Conservation (phyloP, 2,329 filamentous ascomycete genomes). For the Diaporthe sp. region DNA sequence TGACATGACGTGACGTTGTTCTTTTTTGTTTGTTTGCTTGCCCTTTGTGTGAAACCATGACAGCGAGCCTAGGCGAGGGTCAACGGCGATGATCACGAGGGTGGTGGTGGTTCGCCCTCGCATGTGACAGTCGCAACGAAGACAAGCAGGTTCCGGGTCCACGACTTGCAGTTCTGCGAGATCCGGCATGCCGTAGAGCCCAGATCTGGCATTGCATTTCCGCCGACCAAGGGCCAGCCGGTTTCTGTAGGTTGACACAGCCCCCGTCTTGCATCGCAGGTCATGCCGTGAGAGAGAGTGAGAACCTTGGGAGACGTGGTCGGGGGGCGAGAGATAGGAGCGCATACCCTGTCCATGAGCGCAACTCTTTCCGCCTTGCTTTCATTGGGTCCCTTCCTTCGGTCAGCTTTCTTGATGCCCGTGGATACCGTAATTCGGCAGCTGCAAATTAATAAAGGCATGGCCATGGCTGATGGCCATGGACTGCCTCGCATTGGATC, state of each 20-base stretch:
- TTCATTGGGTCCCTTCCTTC: background rate
- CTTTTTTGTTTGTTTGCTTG: conserved; percentile 20
- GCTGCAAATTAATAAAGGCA: background rate
- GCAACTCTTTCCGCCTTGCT: background rate
- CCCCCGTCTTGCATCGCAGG: background rate
- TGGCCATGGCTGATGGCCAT: background rate
- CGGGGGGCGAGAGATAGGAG: background rate
- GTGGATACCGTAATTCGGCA: background rate
- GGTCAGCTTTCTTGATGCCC: background rate
- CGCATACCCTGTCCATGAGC: background rate
- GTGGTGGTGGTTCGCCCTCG: background rate
- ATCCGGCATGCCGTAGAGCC: conserved; percentile 27
- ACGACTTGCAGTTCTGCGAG: conserved; percentile 34
- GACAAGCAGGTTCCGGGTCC: background rate
- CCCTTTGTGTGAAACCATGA: conserved; percentile 13
- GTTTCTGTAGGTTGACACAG: background rate
- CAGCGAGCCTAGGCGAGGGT: background rate
- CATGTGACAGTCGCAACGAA: conserved; percentile 12
- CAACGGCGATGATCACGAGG: conserved; percentile 2
- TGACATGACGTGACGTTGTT: conserved; percentile 12
- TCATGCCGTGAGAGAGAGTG: background rate
- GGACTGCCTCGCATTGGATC: background rate
- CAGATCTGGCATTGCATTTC: conserved; percentile 20
- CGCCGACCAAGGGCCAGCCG: conserved; percentile 9
- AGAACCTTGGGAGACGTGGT: background rate